Conservation (phyloP, 2,329 filamentous ascomycete genomes). For the Arachnomyces sp. region DNA sequence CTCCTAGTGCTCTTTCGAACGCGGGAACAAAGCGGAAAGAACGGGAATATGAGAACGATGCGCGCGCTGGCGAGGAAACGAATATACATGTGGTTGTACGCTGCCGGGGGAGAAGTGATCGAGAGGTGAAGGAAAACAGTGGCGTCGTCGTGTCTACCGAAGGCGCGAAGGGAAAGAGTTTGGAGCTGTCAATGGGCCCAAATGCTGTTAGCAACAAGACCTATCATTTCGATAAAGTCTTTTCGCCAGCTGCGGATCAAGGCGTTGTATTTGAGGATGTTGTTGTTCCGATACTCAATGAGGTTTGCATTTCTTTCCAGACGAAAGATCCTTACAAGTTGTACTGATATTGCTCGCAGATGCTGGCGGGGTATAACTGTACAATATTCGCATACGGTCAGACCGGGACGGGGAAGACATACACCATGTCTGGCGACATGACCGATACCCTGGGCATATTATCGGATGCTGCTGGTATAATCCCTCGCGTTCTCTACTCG, state of each 20-base stretch:
- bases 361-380: slow-evolving; percentile 91
- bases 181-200: slow-evolving; percentile 86
- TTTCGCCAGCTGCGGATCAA: slow-evolving; percentile 90
- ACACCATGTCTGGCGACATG: slow-evolving; percentile 99
- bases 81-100: slow-evolving; percentile 97
- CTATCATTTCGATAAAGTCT: slow-evolving; percentile 95
- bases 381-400: slow-evolving; percentile 98
- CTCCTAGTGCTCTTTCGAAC: slow-evolving; percentile 40
- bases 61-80: slow-evolving; percentile 64
- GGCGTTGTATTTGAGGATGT: slow-evolving; percentile 92
- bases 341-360: slow-evolving; percentile 44
- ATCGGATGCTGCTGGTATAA: slow-evolving; percentile 88
- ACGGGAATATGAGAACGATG: slow-evolving; percentile 59
- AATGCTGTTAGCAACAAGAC: slow-evolving; percentile 91
- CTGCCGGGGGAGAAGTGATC: slow-evolving; percentile 84
- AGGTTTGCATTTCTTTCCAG: slow-evolving; percentile 49
- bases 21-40: slow-evolving; percentile 74
- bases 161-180: slow-evolving; percentile 73
- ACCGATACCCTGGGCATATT: slow-evolving; percentile 74
- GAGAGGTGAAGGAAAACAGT: slow-evolving; percentile 90
- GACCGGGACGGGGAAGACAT: slow-evolving; percentile 96
- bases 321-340: neutral
- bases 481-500: slow-evolving; percentile 79
- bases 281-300: slow-evolving; percentile 82
- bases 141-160: slow-evolving; percentile 83